phyloP scores from a whole-genome alignment of 352 stramenopile genomes.

The Phytopythium sindhum region DNA sequence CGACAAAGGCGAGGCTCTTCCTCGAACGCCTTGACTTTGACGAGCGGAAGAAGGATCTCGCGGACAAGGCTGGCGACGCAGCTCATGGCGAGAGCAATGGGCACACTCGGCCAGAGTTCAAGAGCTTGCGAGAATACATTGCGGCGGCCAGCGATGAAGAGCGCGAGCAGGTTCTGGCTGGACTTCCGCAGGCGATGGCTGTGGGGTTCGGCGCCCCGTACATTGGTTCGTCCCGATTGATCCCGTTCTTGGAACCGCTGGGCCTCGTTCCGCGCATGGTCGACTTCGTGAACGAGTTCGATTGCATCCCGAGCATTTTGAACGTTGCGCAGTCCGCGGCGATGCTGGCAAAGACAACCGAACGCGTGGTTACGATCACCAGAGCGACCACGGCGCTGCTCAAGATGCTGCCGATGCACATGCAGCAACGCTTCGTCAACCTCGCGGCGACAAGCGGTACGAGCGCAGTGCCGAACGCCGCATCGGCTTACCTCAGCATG shows the following conservation, averaged over 20 bases:
- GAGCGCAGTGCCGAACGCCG: slow-evolving; percentile 28
- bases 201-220: slow-evolving; percentile 81
- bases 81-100: slow-evolving; percentile 18
- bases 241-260: slow-evolving; percentile 46
- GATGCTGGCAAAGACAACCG: slow-evolving; percentile 75
- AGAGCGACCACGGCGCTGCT: slow-evolving; percentile 76
- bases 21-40: slow-evolving; percentile 54
- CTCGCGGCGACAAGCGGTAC: slow-evolving; percentile 27
- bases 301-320: slow-evolving; percentile 83
- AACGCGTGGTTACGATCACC: slow-evolving; percentile 74
- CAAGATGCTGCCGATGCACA: slow-evolving; percentile 64
- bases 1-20: slow-evolving; percentile 25
- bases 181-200: slow-evolving; percentile 47
- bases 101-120: slow-evolving; percentile 7
- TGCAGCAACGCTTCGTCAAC: slow-evolving; percentile 63
- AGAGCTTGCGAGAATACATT: slow-evolving; percentile 16
- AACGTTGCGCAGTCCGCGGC: slow-evolving; percentile 77
- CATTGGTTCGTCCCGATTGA: slow-evolving; percentile 46
- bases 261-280: slow-evolving; percentile 49
- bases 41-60: slow-evolving; percentile 26
- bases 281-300: slow-evolving; percentile 84
- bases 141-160: slow-evolving; percentile 20
- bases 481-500: slow-evolving; percentile 77
- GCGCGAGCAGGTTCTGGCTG: slow-evolving; percentile 19
- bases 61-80: slow-evolving; percentile 11